Percentiles rank a stretch among this genome's conserved stretches.
phyloP scores from a whole-genome alignment of 768 basidiomycete genomes.

The Rhodotorula diobovata region DNA sequence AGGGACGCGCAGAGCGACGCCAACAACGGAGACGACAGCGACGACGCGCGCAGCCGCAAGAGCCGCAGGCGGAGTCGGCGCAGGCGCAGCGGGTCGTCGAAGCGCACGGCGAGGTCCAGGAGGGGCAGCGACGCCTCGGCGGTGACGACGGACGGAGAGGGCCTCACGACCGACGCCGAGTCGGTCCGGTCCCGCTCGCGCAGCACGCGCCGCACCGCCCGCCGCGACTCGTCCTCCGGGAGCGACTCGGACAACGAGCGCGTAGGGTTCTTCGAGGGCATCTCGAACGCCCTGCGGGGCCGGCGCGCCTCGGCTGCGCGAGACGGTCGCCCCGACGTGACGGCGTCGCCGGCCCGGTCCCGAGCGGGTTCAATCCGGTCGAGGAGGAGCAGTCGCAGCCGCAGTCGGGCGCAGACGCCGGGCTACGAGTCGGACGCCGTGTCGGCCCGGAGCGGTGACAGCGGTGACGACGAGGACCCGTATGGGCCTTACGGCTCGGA shows the following conservation, averaged over 20 bases:
- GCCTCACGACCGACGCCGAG: slow-evolving; percentile 22
- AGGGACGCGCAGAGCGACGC: slow-evolving; percentile 5
- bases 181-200: neutral
- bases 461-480: slow-evolving; percentile 39
- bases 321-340: slow-evolving; percentile 6
- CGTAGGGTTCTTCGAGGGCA: slow-evolving; percentile 36
- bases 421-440: slow-evolving; percentile 53
- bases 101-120: neutral
- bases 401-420: neutral
- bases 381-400: neutral
- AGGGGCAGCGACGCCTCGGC: slow-evolving; percentile 21
- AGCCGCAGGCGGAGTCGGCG: neutral
- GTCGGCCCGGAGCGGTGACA: slow-evolving; percentile 10
- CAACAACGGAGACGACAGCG: slow-evolving; percentile 19
- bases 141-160: neutral
- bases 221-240: neutral
- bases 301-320: slow-evolving; percentile 8
- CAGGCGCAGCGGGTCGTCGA: slow-evolving; percentile 4
- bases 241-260: slow-evolving; percentile 15
- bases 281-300: slow-evolving; percentile 32
- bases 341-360: neutral
- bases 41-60: slow-evolving; percentile 11
- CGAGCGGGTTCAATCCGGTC: slow-evolving; percentile 10
- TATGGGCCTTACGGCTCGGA: slow-evolving; percentile 42
- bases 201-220: neutral